Evolutionary conservation across 208 protist species (phyloP).

Genomic region (Trypanosoma caninum): DNA sequence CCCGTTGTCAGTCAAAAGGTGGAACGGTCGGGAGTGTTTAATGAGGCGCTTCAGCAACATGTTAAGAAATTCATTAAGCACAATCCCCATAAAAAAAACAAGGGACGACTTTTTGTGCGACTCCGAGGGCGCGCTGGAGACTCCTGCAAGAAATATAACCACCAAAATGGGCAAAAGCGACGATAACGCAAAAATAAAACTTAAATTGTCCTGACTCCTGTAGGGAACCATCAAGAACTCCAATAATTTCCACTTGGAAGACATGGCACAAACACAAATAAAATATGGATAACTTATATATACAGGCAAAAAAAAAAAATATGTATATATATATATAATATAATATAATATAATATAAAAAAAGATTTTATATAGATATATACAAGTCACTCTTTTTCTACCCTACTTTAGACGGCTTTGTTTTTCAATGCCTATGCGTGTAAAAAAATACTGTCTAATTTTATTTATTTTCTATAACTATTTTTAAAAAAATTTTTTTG

Average conservation of each 20-base stretch:
- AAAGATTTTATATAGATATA: no score
- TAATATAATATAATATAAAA: no score
- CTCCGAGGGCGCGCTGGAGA: constrained; percentile 43
- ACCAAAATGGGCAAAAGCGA: constrained; percentile 58
- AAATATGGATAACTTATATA: no score
- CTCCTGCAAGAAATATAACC: constrained; percentile 55
- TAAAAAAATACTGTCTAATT: no score
- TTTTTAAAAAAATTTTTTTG: no score
- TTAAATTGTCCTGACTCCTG: constrained; percentile 33
- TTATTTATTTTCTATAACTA: no score
- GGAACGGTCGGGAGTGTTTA: constrained; percentile 36
- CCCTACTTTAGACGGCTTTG: no score
- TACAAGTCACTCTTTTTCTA: no score
- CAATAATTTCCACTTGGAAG: constrained; percentile 40
- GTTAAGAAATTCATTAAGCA: constrained; percentile 46
- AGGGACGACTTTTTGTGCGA: constrained; percentile 37
- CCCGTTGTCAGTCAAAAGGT: constrained; percentile 26
- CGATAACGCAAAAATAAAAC: constrained; percentile 54
- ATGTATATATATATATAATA: no score
- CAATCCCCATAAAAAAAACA: constrained; percentile 48
- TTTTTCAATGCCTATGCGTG: no score
- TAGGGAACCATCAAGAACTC: constrained; percentile 55
- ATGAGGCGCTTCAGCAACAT: constrained; percentile 38
- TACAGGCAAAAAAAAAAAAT: no score
- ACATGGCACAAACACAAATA: neutral